Conservation (phyloP, 768 basidiomycete species). For the Leucocoprinus birnbaumii region DNA sequence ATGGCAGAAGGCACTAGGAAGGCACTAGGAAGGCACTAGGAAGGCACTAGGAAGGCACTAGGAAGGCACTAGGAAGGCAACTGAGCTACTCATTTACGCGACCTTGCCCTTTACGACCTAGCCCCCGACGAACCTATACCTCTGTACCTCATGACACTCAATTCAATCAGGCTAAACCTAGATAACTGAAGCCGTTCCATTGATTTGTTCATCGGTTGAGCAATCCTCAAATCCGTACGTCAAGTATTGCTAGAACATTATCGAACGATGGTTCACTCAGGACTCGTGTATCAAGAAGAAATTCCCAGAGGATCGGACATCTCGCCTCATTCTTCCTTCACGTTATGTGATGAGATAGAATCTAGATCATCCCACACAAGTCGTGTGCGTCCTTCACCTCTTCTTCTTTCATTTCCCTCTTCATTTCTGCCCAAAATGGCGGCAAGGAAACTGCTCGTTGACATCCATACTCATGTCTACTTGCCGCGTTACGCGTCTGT, state of each 20-base stretch:
- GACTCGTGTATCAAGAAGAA: no score
- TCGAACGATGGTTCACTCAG: no score
- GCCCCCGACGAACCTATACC: conserved; percentile 2
- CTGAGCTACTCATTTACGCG: background rate
- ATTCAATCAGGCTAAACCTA: background rate
- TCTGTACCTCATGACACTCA: conserved; percentile 2
- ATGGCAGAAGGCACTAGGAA: no score
- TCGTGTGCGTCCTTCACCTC: background rate
- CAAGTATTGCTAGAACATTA: no score
- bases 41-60: no score
- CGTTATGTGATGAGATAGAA: background rate
- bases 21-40: no score
- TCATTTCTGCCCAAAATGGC: conserved; percentile 7
- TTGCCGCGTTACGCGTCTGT: conserved; percentile 75
- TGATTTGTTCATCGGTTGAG: no score
- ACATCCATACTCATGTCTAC: conserved; percentile 87
- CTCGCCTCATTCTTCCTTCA: no score
- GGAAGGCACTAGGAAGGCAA: background rate
- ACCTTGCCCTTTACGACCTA: background rate
- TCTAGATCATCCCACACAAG: background rate
- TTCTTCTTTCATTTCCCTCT: background rate
- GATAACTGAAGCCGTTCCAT: background rate
- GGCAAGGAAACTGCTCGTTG: conserved; percentile 50
- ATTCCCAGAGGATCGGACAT: no score
- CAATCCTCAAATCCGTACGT: no score